phyloP scores from a whole-genome alignment of 306 rosid species.

The Trichosanthes cucumerina region DNA sequence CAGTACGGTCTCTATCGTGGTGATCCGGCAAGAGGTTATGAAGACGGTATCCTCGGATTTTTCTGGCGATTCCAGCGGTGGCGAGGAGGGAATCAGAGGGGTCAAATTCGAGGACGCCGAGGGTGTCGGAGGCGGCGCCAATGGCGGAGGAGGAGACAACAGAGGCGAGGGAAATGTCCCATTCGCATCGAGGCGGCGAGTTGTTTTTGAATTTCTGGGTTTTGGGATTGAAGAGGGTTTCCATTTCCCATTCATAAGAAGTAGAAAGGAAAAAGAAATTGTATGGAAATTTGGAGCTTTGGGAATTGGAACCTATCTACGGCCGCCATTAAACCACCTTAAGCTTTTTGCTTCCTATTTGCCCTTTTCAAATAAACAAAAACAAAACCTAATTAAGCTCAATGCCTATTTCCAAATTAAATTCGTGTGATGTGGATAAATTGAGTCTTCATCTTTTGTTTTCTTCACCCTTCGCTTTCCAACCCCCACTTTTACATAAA shows the following conservation, averaged over 20 bases:
- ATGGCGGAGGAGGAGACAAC: conserved; percentile 24
- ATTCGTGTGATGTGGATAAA: too few species aligned
- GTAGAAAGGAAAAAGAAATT: background rate
- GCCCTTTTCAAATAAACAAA: too few species aligned
- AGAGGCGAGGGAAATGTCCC: conserved; percentile 35
- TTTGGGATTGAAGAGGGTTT: conserved; percentile 7
- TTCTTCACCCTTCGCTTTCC: too few species aligned
- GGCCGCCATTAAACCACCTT: conserved; percentile 17
- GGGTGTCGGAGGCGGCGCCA: conserved; percentile 22
- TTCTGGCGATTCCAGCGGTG: conserved; percentile 49
- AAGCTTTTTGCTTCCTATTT: too few species aligned
- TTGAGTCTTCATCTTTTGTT: background rate
- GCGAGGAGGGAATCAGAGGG: conserved; percentile 34
- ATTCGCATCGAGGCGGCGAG: conserved; percentile 17
- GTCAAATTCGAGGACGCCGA: conserved; percentile 43
- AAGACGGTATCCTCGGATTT: conserved; percentile 31
- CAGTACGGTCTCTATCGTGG: background rate
- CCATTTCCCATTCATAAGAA: conserved; percentile 45
- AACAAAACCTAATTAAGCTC: too few species aligned
- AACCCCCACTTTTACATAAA: too few species aligned
- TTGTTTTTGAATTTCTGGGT: background rate
- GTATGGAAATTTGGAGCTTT: conserved; percentile 9
- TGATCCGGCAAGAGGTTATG: conserved; percentile 11
- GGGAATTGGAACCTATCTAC: conserved; percentile 15
- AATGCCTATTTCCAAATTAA: too few species aligned